phyloP scores from a whole-genome alignment of 495 filamentous ascomycete species.

The Podospora anserina region DNA sequence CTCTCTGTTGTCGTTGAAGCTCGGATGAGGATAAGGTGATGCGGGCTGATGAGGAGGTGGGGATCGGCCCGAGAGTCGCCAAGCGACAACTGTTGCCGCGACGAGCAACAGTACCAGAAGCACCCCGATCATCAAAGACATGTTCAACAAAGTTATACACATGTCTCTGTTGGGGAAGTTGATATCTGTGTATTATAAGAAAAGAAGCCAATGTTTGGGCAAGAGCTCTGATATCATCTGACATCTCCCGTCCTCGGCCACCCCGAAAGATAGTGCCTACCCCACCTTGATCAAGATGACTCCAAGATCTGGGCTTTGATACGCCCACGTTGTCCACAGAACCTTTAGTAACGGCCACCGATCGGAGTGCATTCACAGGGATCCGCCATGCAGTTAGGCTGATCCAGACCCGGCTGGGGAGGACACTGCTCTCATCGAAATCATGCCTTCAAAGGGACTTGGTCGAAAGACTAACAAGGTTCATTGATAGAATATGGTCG shows the following conservation, averaged over 20 bases:
- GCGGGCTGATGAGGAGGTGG: not conserved
- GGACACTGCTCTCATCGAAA: no score
- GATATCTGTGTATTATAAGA: not conserved
- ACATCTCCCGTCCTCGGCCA: not conserved
- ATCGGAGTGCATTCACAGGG: not conserved
- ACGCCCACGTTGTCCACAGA: not conserved
- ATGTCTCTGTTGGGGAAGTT: not conserved
- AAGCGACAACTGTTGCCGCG: not conserved
- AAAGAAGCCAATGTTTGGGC: not conserved
- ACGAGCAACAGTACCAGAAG: not conserved
- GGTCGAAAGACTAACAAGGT: no score
- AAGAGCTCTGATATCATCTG: slow-evolving; percentile 2
- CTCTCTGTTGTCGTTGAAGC: not conserved
- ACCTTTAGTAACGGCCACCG: not conserved
- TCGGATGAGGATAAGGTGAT: not conserved
- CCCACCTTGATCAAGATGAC: slow-evolving; percentile 1
- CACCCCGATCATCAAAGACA: not conserved
- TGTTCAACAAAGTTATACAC: not conserved
- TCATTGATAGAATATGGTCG: no score
- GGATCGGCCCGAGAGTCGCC: slow-evolving; percentile 3
- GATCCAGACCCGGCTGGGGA: not conserved
- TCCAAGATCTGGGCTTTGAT: not conserved
- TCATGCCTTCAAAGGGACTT: no score
- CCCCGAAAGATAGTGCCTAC: not conserved
- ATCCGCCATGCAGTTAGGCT: not conserved